phyloP scores from a whole-genome alignment of 164 flowering plant genomes.

The Tetrastigma voinierianum region DNA sequence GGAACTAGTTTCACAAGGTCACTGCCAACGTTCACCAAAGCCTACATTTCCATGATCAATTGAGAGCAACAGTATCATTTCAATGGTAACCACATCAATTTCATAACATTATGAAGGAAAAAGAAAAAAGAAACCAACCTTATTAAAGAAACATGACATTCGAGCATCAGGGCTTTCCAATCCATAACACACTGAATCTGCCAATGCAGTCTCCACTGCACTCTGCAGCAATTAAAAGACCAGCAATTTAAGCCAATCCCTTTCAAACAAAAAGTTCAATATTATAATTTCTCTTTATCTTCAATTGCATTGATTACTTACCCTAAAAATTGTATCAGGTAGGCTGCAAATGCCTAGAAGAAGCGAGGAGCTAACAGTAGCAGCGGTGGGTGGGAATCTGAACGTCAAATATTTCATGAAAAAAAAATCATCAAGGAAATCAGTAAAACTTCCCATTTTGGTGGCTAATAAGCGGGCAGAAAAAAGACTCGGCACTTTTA shows the following conservation, averaged over 20 bases:
- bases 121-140: conserved; percentile 54
- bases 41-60: conserved; percentile 30
- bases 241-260: background rate
- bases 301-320: conserved; percentile 18
- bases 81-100: background rate
- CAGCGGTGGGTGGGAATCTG: conserved; percentile 98
- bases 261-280: background rate
- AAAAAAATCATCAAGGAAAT: background rate
- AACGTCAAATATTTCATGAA: background rate
- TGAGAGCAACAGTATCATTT: too few relatives aligned
- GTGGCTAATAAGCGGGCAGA: background rate
- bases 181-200: conserved; percentile 61
- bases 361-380: conserved; percentile 89
- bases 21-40: conserved; percentile 89
- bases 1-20: conserved; percentile 89
- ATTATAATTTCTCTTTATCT: background rate
- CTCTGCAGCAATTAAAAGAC: conserved; percentile 40
- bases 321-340: conserved; percentile 87
- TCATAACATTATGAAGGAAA: background rate
- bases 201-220: conserved; percentile 90
- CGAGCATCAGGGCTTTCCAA: conserved; percentile 51
- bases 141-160: conserved; percentile 70
- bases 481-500: background rate
- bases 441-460: background rate
- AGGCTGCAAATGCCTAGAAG: conserved; percentile 87